phyloP scores from a whole-genome alignment of 2,329 filamentous ascomycete species.

The Trichophyton verrucosum region DNA sequence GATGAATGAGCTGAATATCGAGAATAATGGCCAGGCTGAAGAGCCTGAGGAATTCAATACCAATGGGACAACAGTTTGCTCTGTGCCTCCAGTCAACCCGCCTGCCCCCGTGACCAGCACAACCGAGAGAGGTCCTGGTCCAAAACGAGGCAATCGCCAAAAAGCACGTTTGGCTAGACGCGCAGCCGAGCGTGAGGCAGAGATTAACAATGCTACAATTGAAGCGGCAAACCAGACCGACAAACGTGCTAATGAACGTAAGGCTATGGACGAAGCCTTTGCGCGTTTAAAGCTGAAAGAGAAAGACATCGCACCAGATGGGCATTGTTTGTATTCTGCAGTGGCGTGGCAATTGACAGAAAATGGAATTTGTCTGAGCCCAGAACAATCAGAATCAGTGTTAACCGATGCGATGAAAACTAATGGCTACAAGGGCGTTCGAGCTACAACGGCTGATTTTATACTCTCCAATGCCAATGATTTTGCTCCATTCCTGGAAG shows the following conservation, averaged over 20 bases:
- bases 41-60: not conserved
- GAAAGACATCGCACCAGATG: constrained; percentile 73
- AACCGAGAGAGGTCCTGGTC: not conserved
- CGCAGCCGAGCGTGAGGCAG: constrained; percentile 68
- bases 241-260: constrained; percentile 56
- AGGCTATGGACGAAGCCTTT: constrained; percentile 58
- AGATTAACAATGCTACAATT: constrained; percentile 52
- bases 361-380: constrained; percentile 28
- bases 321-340: constrained; percentile 88
- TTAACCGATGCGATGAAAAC: constrained; percentile 19
- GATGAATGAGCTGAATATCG: constrained; percentile 19
- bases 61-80: not conserved
- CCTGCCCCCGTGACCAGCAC: not conserved
- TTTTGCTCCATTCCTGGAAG: constrained; percentile 78
- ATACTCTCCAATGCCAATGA: constrained; percentile 64
- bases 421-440: constrained; percentile 52
- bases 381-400: constrained; percentile 6
- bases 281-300: constrained; percentile 53
- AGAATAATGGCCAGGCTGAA: constrained; percentile 9
- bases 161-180: constrained; percentile 84
- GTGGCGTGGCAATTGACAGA: constrained; percentile 68
- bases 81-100: constrained; percentile 1
- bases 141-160: constrained; percentile 75
- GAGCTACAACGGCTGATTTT: constrained; percentile 61
- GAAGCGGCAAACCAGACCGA: constrained; percentile 68